Evolutionary conservation across 2,329 filamentous ascomycete genomes (phyloP), one percentile per base, ranked within the genome.

Genomic region (Neoscytalidium dimidiatum): DNA sequence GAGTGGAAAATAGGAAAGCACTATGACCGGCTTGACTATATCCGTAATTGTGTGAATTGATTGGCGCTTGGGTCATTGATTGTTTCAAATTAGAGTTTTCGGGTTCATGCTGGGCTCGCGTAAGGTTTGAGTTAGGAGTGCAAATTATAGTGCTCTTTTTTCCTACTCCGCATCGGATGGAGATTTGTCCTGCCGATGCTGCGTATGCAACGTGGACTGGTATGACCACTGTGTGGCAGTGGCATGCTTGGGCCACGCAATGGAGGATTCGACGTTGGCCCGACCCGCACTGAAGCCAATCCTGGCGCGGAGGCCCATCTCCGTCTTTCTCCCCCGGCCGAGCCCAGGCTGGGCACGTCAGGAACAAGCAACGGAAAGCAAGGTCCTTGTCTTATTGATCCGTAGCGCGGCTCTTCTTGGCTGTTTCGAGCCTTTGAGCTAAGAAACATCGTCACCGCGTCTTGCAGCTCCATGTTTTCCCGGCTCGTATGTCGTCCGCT

Each of bases 391-490:
- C 53, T 31, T 31, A n/a, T 58, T 44, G 29, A 58, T 58, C 53
- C 53, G 53, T 58, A 58, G 53, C 56, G 56, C 56, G 56, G 56
- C 56, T 60, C 56, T 46, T 60, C 26, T 44, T 46, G 56, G 38
- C 19, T n/a, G 23, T 31, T 21, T 23, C n/a, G n/a, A n/a, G 31
- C 31, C n/a, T 19, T 17, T 35, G 49, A 14, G 21, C 46, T 23
- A 28, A 5, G 49, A 52, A 33, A 33, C 49, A 13, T 44, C 35
- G 33, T 41, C 31, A 52, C 35, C 17, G 49, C 46, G 21, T 11
- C 43, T n/a, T 19, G 19, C n/a, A 28, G 7, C 23, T 48, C 21
- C 8, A 51, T 19, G 53, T 44, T 44, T 58, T 43, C 23, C 53
- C 53, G 53, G 53, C 53, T 43, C 23, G 56, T 21, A 38, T 2